Conservation (phyloP, 805 yeast genomes). For the Ogataea methylovora region DNA sequence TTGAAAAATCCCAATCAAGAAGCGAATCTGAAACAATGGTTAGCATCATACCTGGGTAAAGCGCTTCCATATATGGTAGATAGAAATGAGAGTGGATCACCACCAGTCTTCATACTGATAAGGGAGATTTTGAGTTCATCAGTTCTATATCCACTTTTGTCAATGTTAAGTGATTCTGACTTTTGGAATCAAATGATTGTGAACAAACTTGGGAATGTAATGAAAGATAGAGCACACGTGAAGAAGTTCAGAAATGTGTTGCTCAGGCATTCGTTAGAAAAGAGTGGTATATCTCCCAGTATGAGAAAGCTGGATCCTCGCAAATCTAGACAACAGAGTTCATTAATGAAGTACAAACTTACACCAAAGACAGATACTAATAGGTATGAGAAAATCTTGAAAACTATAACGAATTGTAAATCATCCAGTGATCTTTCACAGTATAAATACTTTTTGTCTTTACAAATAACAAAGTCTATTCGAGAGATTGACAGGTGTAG, state of each 20-base stretch:
- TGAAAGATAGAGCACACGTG: conserved; percentile 71
- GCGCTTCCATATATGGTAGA: conserved; percentile 47
- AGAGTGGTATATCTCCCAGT: background rate
- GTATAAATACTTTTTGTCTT: conserved; percentile 35
- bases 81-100: conserved; percentile 35
- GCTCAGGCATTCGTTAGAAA: conserved; percentile 46
- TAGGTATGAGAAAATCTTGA: conserved; percentile 33
- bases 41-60: conserved; percentile 32
- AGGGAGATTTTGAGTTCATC: conserved; percentile 58
- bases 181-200: conserved; percentile 65
- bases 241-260: conserved; percentile 62
- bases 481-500: conserved; percentile 22
- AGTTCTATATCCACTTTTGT: conserved; percentile 43
- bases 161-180: conserved; percentile 62
- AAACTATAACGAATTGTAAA: conserved; percentile 23
- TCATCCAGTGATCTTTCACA: conserved; percentile 40
- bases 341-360: conserved; percentile 24
- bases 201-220: conserved; percentile 48
- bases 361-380: conserved; percentile 32
- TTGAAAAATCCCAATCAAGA: conserved; percentile 28
- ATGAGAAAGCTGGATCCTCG: background rate
- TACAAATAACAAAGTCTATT: conserved; percentile 37
- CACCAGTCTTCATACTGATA: conserved; percentile 40
- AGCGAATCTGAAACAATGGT: conserved; percentile 40
- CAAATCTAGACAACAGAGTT: conserved; percentile 8